Percentiles rank a stretch among this genome's conserved stretches.
Evolutionary conservation across 257 asterid genomes (phyloP).

Genomic region (Primulina eburnea): DNA sequence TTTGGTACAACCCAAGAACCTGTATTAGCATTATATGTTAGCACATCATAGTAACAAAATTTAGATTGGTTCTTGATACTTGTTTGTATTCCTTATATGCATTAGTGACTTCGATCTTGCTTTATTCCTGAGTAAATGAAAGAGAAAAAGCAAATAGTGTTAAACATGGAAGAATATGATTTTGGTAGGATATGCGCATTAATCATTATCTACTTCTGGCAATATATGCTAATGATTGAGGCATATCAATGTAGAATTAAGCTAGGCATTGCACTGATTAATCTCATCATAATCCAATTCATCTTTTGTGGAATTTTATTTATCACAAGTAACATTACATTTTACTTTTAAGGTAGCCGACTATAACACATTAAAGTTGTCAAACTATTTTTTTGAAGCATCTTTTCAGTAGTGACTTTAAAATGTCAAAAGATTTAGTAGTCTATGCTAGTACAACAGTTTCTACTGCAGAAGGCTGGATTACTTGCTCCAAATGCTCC

Average conservation of each 20-base stretch:
- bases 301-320: conserved; percentile 25
- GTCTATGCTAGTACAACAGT: conserved; percentile 51
- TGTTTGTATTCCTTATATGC: not conserved
- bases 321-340: conserved; percentile 11
- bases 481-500: conserved; percentile 44
- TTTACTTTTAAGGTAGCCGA: conserved; percentile 6
- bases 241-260: not conserved
- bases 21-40: not conserved
- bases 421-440: conserved; percentile 10
- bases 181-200: not conserved
- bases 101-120: not conserved
- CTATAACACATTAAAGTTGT: conserved; percentile 17
- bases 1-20: conserved; percentile 13
- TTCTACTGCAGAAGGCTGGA: conserved; percentile 53
- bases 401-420: conserved; percentile 10
- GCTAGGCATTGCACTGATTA: not conserved
- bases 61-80: not conserved
- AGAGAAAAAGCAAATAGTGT: too few species aligned
- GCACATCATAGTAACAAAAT: not conserved
- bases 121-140: not conserved
- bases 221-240: too few species aligned
- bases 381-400: conserved; percentile 18
- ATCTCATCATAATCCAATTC: conserved; percentile 1
- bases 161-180: too few species aligned
- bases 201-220: not conserved